A percentile compares a stretch with the other conserved stretches of the same genome.
Evolutionary conservation across 257 asterid genomes (phyloP).

Genomic region (Solanum clarkiae): DNA sequence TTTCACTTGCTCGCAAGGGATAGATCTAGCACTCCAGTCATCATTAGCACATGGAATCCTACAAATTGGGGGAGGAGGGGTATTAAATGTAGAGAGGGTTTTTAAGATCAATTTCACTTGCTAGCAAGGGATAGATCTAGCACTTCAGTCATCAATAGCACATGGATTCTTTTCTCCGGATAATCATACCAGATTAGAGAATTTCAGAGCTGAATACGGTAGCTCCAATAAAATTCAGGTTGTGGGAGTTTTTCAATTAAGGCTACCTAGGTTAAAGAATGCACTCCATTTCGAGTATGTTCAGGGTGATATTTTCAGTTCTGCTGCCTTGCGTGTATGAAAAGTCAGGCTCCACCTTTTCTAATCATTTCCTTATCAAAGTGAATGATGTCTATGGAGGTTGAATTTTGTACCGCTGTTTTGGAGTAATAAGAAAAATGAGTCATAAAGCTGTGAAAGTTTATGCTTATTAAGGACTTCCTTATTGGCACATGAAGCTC

Average conservation of each 20-base stretch:
- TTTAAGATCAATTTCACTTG: not conserved
- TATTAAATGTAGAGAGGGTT: not conserved
- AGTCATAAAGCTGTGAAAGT: not conserved
- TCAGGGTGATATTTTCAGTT: not conserved
- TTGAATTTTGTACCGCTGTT: not conserved
- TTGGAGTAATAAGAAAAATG: not conserved
- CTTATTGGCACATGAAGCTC: not conserved
- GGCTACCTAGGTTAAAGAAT: not conserved
- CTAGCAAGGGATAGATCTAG: not conserved
- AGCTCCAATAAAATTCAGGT: not conserved
- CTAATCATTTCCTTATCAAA: not conserved
- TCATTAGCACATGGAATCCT: not conserved
- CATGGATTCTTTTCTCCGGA: not conserved
- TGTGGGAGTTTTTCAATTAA: not conserved
- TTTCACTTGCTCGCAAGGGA: not conserved
- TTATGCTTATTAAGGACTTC: not conserved
- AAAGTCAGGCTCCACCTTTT: not conserved
- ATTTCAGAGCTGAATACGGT: not conserved
- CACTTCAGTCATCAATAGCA: not conserved
- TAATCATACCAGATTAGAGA: not conserved
- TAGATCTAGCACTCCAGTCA: not conserved
- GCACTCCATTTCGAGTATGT: not conserved
- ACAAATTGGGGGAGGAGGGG: not conserved
- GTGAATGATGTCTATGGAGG: not conserved
- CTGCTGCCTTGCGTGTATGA: not conserved